A percentile compares a stretch with the other conserved stretches of the same genome.
Conservation (phyloP, 2,329 filamentous ascomycete species). For the Stemphylium vesicarium region DNA sequence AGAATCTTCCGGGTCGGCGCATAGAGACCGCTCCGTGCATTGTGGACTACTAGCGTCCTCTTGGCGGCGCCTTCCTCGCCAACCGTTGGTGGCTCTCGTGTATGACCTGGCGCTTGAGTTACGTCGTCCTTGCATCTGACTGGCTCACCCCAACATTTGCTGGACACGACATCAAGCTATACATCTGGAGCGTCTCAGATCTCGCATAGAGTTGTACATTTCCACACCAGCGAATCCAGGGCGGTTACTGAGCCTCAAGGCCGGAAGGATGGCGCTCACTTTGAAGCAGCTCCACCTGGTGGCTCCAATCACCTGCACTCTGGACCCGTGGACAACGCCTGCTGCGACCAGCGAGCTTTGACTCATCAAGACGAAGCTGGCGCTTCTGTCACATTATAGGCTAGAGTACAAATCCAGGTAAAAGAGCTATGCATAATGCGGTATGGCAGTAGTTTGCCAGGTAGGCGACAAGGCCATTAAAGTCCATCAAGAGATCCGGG, state of each 20-base stretch:
- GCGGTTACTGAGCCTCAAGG: slow-evolving; percentile 44
- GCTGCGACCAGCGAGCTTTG: slow-evolving; percentile 32
- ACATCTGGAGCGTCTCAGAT: slow-evolving; percentile 47
- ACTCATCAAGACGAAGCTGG: slow-evolving; percentile 34
- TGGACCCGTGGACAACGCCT: slow-evolving; percentile 28
- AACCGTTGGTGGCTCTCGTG: slow-evolving; percentile 31
- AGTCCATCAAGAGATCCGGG: slow-evolving; percentile 29
- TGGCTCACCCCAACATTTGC: slow-evolving; percentile 34
- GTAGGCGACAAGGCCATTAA: slow-evolving; percentile 28
- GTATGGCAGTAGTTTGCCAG: slow-evolving; percentile 30
- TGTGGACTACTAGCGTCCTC: slow-evolving; percentile 12
- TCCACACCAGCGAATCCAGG: slow-evolving; percentile 44
- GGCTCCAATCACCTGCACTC: slow-evolving; percentile 43
- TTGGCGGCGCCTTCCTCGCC: slow-evolving; percentile 14
- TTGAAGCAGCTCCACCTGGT: slow-evolving; percentile 31
- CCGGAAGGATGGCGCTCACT: slow-evolving; percentile 42
- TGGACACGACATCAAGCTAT: slow-evolving; percentile 38
- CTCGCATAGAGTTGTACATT: slow-evolving; percentile 42
- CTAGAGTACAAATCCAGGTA: slow-evolving; percentile 18
- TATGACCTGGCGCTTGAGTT: slow-evolving; percentile 32
- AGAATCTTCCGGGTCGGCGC: slow-evolving; percentile 12
- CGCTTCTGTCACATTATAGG: slow-evolving; percentile 36
- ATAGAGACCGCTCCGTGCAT: slow-evolving; percentile 10
- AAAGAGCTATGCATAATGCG: slow-evolving; percentile 34
- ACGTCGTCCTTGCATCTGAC: slow-evolving; percentile 29